Conservation (phyloP, 2,329 filamentous ascomycete genomes). For the Pezicula rhizophila region DNA sequence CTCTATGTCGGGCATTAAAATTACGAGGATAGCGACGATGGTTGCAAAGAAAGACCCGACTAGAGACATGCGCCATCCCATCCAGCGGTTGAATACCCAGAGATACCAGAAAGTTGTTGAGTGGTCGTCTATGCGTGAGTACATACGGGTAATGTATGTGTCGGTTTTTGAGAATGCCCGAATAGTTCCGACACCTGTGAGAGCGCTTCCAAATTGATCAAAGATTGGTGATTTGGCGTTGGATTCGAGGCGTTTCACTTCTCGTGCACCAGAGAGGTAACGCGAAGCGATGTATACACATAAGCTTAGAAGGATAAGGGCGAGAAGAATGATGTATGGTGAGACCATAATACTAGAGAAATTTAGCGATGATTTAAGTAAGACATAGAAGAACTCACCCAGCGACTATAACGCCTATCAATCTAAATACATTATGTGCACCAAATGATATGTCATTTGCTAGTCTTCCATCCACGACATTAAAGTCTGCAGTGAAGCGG, state of each 20-base stretch:
- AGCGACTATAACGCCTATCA: slow-evolving; percentile 62
- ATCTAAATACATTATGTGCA: slow-evolving; percentile 51
- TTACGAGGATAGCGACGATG: slow-evolving; percentile 58
- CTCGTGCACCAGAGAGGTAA: slow-evolving; percentile 67
- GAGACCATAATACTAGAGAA: slow-evolving; percentile 53
- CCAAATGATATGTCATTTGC: slow-evolving; percentile 57
- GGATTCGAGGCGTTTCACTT: slow-evolving; percentile 72
- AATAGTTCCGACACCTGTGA: slow-evolving; percentile 69
- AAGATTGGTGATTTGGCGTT: slow-evolving; percentile 74
- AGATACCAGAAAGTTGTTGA: slow-evolving; percentile 59
- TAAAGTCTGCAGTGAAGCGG: slow-evolving; percentile 73
- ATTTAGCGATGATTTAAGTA: slow-evolving; percentile 51
- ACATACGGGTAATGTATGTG: slow-evolving; percentile 65
- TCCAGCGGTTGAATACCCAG: slow-evolving; percentile 72
- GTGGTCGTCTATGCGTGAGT: slow-evolving; percentile 62
- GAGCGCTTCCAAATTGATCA: slow-evolving; percentile 69
- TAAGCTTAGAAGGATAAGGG: slow-evolving; percentile 49
- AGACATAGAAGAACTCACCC: slow-evolving; percentile 36
- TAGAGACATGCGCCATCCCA: slow-evolving; percentile 65
- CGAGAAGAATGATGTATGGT: slow-evolving; percentile 57
- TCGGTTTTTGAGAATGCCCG: slow-evolving; percentile 66
- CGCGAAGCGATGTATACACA: slow-evolving; percentile 51
- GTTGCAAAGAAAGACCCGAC: slow-evolving; percentile 65
- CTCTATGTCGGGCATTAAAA: slow-evolving; percentile 55
- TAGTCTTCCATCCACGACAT: slow-evolving; percentile 63